phyloP scores from a whole-genome alignment of 2,329 filamentous ascomycete genomes.

The Epichloe amarillans region DNA sequence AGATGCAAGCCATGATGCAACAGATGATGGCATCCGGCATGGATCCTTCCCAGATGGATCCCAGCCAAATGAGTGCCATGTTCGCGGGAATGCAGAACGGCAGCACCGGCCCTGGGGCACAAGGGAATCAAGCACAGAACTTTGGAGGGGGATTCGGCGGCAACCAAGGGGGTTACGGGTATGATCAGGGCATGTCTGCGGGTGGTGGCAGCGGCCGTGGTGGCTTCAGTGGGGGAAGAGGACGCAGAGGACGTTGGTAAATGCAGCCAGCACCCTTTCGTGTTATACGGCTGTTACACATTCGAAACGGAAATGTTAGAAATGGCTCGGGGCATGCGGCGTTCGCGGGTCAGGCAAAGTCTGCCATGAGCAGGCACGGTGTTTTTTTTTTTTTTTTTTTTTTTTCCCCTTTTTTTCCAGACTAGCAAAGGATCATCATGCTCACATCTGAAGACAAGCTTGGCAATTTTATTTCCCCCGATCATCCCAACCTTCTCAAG shows the following conservation, averaged over 20 bases:
- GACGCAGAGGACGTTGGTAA: constrained; percentile 18
- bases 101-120: constrained; percentile 28
- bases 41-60: constrained; percentile 54
- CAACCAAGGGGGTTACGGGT: constrained; percentile 39
- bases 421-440: background rate
- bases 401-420: too few relatives aligned
- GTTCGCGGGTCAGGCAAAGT: background rate
- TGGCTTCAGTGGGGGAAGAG: constrained; percentile 17
- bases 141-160: constrained; percentile 41
- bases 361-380: background rate
- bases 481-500: too few relatives aligned
- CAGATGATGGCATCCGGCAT: constrained; percentile 55
- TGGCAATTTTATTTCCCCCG: too few relatives aligned
- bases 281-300: background rate
- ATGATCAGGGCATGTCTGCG: constrained; percentile 33
- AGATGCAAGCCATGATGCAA: constrained; percentile 58
- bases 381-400: too few relatives aligned
- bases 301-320: background rate
- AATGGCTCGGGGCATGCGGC: background rate
- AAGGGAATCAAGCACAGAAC: constrained; percentile 37
- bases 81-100: constrained; percentile 42
- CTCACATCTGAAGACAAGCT: too few relatives aligned
- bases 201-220: constrained; percentile 18
- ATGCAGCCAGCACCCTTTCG: background rate
- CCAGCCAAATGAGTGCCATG: constrained; percentile 43